These are phyloP conservation scores for Didymella pomorum DNA, from an alignment of 2,329 filamentous ascomycete species.

Conservation along the genomic window DNA sequence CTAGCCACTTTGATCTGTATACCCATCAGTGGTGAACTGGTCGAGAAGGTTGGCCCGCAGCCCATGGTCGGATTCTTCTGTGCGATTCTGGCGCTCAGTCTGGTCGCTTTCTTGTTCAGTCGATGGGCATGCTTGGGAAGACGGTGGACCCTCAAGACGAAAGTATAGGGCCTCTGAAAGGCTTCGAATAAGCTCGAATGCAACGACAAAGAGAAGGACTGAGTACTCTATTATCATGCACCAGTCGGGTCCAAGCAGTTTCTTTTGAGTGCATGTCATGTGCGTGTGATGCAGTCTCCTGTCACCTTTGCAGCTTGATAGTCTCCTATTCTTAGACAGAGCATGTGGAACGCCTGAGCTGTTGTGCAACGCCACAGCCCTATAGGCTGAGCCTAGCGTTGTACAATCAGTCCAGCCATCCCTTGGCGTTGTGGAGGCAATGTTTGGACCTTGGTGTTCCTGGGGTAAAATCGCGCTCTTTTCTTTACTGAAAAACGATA, in stretches of 20 bases:
- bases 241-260: not conserved
- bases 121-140: slow-evolving; percentile 48
- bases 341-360: not conserved
- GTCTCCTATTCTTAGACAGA: not conserved
- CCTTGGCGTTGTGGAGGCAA: not conserved
- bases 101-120: slow-evolving; percentile 44
- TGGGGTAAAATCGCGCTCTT: not conserved
- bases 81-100: slow-evolving; percentile 41
- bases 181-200: not conserved
- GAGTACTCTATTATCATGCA: not conserved
- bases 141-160: slow-evolving; percentile 40
- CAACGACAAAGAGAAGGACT: no score
- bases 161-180: slow-evolving; percentile 11
- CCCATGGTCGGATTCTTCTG: slow-evolving; percentile 48
- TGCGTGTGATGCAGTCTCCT: not conserved
- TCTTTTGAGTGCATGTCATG: not conserved
- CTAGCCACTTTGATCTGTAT: slow-evolving; percentile 49
- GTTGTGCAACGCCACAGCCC: not conserved
- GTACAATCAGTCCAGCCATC: not conserved
- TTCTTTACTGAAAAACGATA: not conserved
- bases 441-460: not conserved
- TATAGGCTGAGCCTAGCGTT: slow-evolving; percentile 1
- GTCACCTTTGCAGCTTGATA: no score
- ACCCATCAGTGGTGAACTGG: slow-evolving; percentile 48
- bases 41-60: slow-evolving; percentile 44